phyloP scores from a whole-genome alignment of 352 stramenopile species.

The Chrysophaeum taylorii region DNA sequence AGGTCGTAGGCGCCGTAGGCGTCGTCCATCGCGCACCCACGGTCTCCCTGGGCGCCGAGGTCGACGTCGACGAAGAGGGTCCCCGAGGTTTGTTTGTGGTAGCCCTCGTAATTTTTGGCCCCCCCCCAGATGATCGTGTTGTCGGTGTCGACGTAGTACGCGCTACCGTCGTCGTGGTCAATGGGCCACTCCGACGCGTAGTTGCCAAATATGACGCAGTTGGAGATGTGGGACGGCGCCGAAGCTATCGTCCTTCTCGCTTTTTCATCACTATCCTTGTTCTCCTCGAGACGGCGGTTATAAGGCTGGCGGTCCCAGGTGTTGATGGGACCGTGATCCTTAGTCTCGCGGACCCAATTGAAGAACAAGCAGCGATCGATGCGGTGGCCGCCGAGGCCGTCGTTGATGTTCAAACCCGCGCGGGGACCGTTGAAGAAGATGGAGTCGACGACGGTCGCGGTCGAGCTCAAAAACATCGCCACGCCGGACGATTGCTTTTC shows the following conservation, averaged over 20 bases:
- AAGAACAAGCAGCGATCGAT: constrained; percentile 41
- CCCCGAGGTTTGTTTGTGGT: no score
- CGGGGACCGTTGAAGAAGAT: constrained; percentile 46
- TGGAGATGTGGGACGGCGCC: neutral
- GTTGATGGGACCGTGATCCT: constrained; percentile 32
- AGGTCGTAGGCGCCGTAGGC: no score
- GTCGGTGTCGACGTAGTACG: neutral
- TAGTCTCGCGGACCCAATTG: constrained; percentile 41
- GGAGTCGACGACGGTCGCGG: no score
- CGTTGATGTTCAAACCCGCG: constrained; percentile 55
- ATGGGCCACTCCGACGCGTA: neutral
- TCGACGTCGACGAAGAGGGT: no score
- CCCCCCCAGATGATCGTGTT: no score
- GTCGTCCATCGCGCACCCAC: no score
- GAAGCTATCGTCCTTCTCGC: neutral
- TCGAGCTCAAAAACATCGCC: no score
- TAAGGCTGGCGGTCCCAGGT: constrained; percentile 34
- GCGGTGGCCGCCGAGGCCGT: constrained; percentile 45
- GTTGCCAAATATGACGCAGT: neutral
- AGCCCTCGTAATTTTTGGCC: no score
- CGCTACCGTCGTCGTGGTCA: neutral
- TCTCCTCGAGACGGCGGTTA: neutral
- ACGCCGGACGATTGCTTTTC: no score
- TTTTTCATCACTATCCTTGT: neutral
- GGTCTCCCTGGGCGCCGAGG: no score